These are phyloP conservation scores for Venturia nashicola DNA, from an alignment of 2,329 filamentous ascomycete species.

Conservation along the genomic window DNA sequence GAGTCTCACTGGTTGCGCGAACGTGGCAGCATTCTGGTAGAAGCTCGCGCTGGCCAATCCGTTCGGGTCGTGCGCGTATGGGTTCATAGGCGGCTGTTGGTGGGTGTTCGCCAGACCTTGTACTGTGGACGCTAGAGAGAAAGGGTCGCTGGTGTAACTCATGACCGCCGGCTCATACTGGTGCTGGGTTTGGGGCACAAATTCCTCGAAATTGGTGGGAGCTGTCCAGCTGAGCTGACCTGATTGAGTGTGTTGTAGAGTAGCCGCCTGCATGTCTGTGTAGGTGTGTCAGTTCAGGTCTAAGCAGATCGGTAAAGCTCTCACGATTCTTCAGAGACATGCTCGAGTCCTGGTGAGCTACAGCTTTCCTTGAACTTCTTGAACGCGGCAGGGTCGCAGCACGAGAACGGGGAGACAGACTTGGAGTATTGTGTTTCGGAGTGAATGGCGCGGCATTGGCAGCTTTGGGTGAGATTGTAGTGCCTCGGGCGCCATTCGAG, in stretches of 20 bases:
- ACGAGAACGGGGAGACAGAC: slow-evolving; percentile 20
- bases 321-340: background rate
- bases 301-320: slow-evolving; percentile 1
- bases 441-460: slow-evolving; percentile 83
- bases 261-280: background rate
- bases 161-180: slow-evolving; percentile 20
- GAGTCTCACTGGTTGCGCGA: slow-evolving; percentile 35
- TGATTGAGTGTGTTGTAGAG: slow-evolving; percentile 14
- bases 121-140: slow-evolving; percentile 24
- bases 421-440: slow-evolving; percentile 43
- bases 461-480: slow-evolving; percentile 76
- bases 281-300: slow-evolving; percentile 8
- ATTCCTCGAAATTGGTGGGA: slow-evolving; percentile 30
- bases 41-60: slow-evolving; percentile 51
- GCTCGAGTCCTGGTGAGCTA: background rate
- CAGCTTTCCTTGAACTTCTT: background rate
- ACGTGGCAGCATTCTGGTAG: slow-evolving; percentile 47
- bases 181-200: slow-evolving; percentile 40
- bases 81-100: slow-evolving; percentile 37
- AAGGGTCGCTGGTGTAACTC: slow-evolving; percentile 30
- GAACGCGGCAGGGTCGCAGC: background rate
- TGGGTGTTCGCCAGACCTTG: slow-evolving; percentile 22
- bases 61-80: slow-evolving; percentile 63
- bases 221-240: slow-evolving; percentile 14
- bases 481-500: slow-evolving; percentile 49